Conservation (phyloP, 345 rosid genomes). For the Passiflora organensis region DNA sequence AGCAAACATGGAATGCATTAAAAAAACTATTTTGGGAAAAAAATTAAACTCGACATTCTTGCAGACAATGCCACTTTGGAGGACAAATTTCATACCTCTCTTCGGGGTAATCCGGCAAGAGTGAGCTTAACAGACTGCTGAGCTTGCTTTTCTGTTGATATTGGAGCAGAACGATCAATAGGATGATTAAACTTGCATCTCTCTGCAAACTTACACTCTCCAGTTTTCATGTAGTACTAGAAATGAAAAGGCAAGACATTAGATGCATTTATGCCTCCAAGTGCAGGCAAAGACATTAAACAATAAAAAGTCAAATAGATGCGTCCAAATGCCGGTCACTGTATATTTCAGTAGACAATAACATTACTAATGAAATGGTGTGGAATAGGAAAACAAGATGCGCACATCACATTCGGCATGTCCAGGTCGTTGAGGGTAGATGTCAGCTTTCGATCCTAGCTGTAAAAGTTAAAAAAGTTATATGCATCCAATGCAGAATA, state of each 20-base stretch:
- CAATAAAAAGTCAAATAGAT: background rate
- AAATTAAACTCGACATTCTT: background rate
- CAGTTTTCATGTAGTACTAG: conserved; percentile 92
- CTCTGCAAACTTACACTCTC: conserved; percentile 78
- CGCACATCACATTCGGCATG: conserved; percentile 89
- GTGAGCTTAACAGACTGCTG: conserved; percentile 58
- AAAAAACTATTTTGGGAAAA: background rate
- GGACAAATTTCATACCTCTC: conserved; percentile 74
- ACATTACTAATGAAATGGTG: background rate
- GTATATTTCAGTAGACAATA: background rate
- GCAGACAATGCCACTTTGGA: too few relatives aligned
- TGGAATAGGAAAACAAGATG: conserved; percentile 4
- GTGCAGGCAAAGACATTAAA: background rate
- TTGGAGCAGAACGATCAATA: conserved; percentile 44
- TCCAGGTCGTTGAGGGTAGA: conserved; percentile 86
- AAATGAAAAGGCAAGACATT: conserved; percentile 7
- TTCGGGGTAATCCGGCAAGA: conserved; percentile 89
- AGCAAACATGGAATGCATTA: background rate
- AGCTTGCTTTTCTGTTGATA: conserved; percentile 32
- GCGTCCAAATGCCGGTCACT: background rate
- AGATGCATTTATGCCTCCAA: conserved; percentile 1
- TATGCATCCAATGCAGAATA: conserved; percentile 24
- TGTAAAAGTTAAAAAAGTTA: conserved; percentile 36
- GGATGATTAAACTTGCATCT: conserved; percentile 91
- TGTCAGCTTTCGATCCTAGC: conserved; percentile 47